A percentile compares a stretch with the other conserved stretches of the same genome.
phyloP scores from a whole-genome alignment of 148 eudicot species.

The Nyssa sinensis region DNA sequence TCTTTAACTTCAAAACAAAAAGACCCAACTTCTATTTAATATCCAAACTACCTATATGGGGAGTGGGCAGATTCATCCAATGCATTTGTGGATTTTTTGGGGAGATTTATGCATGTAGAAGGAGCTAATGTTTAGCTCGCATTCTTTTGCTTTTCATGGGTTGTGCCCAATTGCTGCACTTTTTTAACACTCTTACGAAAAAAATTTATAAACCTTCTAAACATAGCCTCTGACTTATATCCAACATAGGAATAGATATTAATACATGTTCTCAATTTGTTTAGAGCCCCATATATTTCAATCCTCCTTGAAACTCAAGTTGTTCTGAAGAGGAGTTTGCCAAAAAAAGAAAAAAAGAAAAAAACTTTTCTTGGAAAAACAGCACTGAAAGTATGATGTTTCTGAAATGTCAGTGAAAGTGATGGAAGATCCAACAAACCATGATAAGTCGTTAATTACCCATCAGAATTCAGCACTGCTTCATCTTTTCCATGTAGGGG shows the following conservation, averaged over 20 bases:
- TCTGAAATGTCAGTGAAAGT: too few species aligned
- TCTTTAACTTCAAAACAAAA: too few species aligned
- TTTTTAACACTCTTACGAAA: not conserved
- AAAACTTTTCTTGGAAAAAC: too few species aligned
- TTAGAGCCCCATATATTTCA: not conserved
- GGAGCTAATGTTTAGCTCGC: not conserved
- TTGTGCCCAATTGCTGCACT: not conserved
- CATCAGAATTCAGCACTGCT: too few species aligned
- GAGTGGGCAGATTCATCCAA: not conserved
- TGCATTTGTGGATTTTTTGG: not conserved
- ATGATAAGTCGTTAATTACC: too few species aligned
- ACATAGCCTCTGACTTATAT: not conserved
- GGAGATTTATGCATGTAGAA: not conserved
- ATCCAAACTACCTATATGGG: not conserved
- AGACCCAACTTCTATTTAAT: not conserved
- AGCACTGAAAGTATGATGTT: too few species aligned
- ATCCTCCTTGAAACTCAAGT: not conserved
- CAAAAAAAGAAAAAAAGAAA: too few species aligned
- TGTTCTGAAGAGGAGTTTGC: not conserved
- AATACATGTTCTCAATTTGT: too few species aligned
- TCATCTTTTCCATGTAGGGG: too few species aligned
- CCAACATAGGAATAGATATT: not conserved
- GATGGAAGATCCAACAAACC: too few species aligned
- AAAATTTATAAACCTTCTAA: not conserved
- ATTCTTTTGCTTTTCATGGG: not conserved